phyloP scores from a whole-genome alignment of 2,329 filamentous ascomycete genomes.

The Cordyceps javanica region DNA sequence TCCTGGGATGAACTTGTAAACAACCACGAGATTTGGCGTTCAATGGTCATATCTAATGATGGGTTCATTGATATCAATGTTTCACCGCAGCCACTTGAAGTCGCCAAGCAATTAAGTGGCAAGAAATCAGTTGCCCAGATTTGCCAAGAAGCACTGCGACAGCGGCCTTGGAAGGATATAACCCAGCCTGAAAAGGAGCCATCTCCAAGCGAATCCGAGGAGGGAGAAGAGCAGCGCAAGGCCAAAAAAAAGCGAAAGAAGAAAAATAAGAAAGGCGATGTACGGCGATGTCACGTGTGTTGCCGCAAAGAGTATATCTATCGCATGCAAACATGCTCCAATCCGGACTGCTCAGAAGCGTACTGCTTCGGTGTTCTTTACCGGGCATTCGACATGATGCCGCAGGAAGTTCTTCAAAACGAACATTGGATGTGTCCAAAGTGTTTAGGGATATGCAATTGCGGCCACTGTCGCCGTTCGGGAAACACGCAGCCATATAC shows the following conservation, averaged over 20 bases:
- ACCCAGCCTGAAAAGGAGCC: conserved; percentile 50
- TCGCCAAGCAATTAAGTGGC: conserved; percentile 58
- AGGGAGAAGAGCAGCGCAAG: conserved; percentile 52
- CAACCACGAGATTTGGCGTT: conserved; percentile 78
- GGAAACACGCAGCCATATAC: conserved; percentile 70
- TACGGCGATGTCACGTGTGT: conserved; percentile 73
- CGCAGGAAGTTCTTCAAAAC: conserved; percentile 73
- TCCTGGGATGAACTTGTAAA: conserved; percentile 70
- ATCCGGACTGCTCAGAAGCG: conserved; percentile 58
- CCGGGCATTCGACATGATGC: conserved; percentile 85
- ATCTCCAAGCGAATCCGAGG: conserved; percentile 43
- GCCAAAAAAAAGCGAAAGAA: conserved; percentile 56
- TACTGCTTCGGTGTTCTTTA: conserved; percentile 96
- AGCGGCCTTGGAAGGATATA: conserved; percentile 77
- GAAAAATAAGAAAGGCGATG: conserved; percentile 48
- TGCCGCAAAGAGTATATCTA: conserved; percentile 73
- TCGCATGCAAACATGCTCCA: conserved; percentile 76
- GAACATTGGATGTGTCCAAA: conserved; percentile 83
- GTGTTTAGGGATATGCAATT: conserved; percentile 82
- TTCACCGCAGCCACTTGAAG: conserved; percentile 64
- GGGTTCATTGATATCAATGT: conserved; percentile 57
- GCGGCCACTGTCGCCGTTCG: conserved; percentile 64
- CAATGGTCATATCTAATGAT: conserved; percentile 68
- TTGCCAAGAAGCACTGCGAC: conserved; percentile 81
- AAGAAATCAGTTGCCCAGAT: conserved; percentile 84